These are phyloP conservation scores for Ustilago tritici DNA, from an alignment of 1,284 basidiomycete genomes.

Conservation along the genomic window DNA sequence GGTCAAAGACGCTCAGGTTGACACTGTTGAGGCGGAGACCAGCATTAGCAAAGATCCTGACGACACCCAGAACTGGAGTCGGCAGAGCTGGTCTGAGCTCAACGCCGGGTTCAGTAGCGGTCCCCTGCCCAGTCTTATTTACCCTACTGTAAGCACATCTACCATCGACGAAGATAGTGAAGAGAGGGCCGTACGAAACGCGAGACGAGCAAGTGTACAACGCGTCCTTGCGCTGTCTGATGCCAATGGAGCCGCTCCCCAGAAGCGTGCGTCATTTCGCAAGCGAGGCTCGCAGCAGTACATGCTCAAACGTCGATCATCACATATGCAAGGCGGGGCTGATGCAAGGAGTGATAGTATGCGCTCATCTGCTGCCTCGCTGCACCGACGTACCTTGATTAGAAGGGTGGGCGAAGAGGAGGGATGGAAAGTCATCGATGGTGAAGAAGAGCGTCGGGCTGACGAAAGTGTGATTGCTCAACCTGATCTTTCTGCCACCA, in stretches of 20 bases:
- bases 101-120: constrained; percentile 7
- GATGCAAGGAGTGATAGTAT: constrained; percentile 11
- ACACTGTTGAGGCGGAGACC: constrained; percentile 3
- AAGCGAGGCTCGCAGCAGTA: constrained; percentile 15
- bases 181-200: neutral
- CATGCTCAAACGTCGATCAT: constrained; percentile 25
- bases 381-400: constrained; percentile 24
- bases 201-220: constrained; percentile 33
- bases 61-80: constrained; percentile 20
- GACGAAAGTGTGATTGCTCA: constrained; percentile 19
- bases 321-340: constrained; percentile 7
- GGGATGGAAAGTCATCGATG: constrained; percentile 24
- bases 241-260: constrained; percentile 7
- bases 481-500: neutral
- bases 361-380: constrained; percentile 18
- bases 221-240: constrained; percentile 34
- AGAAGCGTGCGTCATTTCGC: constrained; percentile 15
- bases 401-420: constrained; percentile 10
- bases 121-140: constrained; percentile 30
- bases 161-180: constrained; percentile 7
- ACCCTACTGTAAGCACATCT: constrained; percentile 1
- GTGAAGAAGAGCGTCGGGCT: neutral
- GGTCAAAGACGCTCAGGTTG: neutral
- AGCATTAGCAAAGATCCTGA: constrained; percentile 25
- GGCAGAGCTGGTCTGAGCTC: constrained; percentile 26